Base-by-base conservation (phyloP, 495 filamentous ascomycete genomes). In the Penicillium cosmopolitanum region DNA sequence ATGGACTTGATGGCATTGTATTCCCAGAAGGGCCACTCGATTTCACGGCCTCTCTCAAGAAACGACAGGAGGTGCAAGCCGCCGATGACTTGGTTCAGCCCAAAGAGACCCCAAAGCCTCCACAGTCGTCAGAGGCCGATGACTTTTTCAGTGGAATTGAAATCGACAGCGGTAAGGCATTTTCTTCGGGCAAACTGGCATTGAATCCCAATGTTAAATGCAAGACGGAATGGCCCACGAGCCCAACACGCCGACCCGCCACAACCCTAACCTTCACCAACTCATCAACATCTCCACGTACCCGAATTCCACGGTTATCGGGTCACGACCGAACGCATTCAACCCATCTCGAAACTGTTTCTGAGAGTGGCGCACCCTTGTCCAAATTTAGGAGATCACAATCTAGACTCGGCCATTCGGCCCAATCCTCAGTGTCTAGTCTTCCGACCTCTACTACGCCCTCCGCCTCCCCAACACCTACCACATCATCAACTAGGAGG, bases 201-300 rank as follows among this genome's bases (percentile, higher is more conserved):
- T 75, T 97, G n/a, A 96, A 98, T 69, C 92, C 91, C 50, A 97
- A 98, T 65, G 83, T 98, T 59, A 94, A 94, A 72, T 84, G 93
- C 66, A 96, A 93, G 66, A 82, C 84, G 61, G 71, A 80, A 58
- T 80, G 84, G 47, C 83, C 87, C 61, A 76, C 79, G 46, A 93
- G 88, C 64, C 88, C 89, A 52, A 82, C 87, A 50, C 88, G 91
- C 63, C 78, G 82, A 43, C 85, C 92, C 8, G 86, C 91, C 11
- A 91, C 92, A 38, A 93, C 92, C 13, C 75, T 98, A 55, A 96
- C 91, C 18, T 97, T 97, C 74, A 96, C 91, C 33, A 95, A 92
- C 66, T 73, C 75, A 61, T 70, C 69, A 65, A 80, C 67, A 62
- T 81, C 77, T 62, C 67, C 78, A 59, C 66, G 74, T 57, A 81